phyloP scores from a whole-genome alignment of 805 yeast species.

The Pichia sporocuriosa region DNA sequence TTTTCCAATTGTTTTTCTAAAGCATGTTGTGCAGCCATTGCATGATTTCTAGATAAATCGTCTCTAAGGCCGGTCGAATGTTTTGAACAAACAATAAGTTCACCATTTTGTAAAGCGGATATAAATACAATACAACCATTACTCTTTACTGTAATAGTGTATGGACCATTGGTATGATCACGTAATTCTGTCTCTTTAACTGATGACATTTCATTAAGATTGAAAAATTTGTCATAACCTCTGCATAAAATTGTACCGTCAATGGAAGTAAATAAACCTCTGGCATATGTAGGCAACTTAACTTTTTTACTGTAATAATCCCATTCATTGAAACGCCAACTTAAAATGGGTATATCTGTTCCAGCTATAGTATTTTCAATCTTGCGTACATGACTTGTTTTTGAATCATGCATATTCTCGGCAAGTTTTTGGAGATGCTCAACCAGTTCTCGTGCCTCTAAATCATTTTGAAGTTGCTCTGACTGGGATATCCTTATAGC shows the following conservation, averaged over 20 bases:
- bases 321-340: conserved; percentile 90
- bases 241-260: conserved; percentile 54
- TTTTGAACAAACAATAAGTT: conserved; percentile 81
- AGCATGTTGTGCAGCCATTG: conserved; percentile 59
- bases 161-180: conserved; percentile 64
- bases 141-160: conserved; percentile 73
- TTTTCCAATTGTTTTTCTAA: conserved; percentile 46
- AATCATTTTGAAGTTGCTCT: conserved; percentile 1
- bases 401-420: conserved; percentile 18
- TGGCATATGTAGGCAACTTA: conserved; percentile 61
- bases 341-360: conserved; percentile 19
- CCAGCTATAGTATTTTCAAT: conserved; percentile 18
- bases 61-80: conserved; percentile 67
- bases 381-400: conserved; percentile 16
- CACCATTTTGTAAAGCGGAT: conserved; percentile 69
- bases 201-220: conserved; percentile 52
- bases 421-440: conserved; percentile 9
- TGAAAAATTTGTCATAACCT: conserved; percentile 95
- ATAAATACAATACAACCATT: conserved; percentile 90
- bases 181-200: conserved; percentile 46
- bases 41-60: conserved; percentile 58
- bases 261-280: conserved; percentile 66
- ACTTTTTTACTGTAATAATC: conserved; percentile 60
- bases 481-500: neutral
- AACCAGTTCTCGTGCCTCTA: conserved; percentile 13